phyloP scores from a whole-genome alignment of 2,329 filamentous ascomycete species.

The Cryphonectria nitschkei region DNA sequence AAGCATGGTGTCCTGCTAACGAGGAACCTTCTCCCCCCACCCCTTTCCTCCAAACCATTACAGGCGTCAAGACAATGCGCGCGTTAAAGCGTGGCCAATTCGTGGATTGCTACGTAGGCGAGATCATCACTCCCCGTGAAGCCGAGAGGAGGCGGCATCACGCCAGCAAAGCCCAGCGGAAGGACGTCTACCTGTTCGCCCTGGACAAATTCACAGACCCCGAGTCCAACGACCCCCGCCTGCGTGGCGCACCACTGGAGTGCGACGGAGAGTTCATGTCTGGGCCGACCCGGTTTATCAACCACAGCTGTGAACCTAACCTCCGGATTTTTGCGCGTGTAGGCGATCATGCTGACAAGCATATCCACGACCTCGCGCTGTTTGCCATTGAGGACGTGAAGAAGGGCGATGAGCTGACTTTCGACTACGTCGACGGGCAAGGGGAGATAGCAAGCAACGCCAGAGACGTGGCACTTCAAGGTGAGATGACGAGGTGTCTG shows the following conservation, averaged over 20 bases:
- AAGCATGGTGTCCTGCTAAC: not conserved
- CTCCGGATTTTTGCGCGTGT: conserved; percentile 79
- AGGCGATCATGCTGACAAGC: conserved; percentile 74
- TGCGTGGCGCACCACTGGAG: conserved; percentile 60
- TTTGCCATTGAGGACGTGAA: conserved; percentile 72
- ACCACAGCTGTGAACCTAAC: conserved; percentile 81
- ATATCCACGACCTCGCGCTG: conserved; percentile 76
- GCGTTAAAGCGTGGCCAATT: conserved; percentile 74
- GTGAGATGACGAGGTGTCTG: conserved; percentile 61
- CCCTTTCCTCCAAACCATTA: not conserved
- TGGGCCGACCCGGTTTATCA: conserved; percentile 80
- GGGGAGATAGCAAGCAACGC: conserved; percentile 54
- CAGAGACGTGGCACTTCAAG: conserved; percentile 50
- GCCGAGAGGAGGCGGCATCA: conserved; percentile 65
- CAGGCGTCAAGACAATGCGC: conserved; percentile 66
- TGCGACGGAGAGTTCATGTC: conserved; percentile 77
- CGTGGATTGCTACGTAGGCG: conserved; percentile 78
- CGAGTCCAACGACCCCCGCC: conserved; percentile 57
- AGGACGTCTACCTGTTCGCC: conserved; percentile 78
- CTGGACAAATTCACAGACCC: conserved; percentile 78
- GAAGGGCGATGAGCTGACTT: conserved; percentile 71
- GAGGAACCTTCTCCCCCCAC: not conserved
- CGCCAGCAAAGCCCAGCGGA: conserved; percentile 60
- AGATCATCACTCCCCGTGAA: conserved; percentile 66
- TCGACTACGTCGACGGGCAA: conserved; percentile 76